Percentiles rank a stretch among this genome's conserved stretches.
These are phyloP conservation scores for Calendula officinalis DNA, from an alignment of 129 eudicot genomes.

Conservation along the genomic window DNA sequence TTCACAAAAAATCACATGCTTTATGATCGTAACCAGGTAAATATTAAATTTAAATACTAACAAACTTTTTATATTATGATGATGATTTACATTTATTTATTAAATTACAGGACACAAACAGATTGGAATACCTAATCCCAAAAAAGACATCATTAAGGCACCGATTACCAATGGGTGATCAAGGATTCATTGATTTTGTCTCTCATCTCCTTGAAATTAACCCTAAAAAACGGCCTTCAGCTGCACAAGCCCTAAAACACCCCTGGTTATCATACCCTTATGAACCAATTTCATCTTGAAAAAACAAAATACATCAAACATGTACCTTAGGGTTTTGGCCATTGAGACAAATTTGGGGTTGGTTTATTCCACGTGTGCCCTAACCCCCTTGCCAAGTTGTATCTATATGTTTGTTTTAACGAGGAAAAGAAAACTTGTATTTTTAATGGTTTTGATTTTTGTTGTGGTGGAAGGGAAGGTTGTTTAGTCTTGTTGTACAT, in stretches of 20 bases:
- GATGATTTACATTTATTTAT: background rate
- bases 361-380: background rate
- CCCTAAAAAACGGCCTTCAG: slow-evolving; percentile 84
- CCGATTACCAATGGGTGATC: slow-evolving; percentile 94
- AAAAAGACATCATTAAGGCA: slow-evolving; percentile 86
- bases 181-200: slow-evolving; percentile 89
- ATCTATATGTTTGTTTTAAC: slow-evolving; percentile 20
- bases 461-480: slow-evolving; percentile 33
- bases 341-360: background rate
- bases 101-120: slow-evolving; percentile 56
- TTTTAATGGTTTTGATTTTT: slow-evolving; percentile 15
- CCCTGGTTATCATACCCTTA: slow-evolving; percentile 95
- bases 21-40: slow-evolving; percentile 66
- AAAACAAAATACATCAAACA: too few relatives aligned
- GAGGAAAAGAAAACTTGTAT: slow-evolving; percentile 22
- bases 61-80: too few relatives aligned
- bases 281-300: slow-evolving; percentile 86
- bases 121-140: slow-evolving; percentile 82
- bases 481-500: slow-evolving; percentile 41
- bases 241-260: slow-evolving; percentile 80
- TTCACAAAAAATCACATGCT: slow-evolving; percentile 97
- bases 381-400: slow-evolving; percentile 23
- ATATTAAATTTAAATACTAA: too few relatives aligned
- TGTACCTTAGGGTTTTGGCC: too few relatives aligned
- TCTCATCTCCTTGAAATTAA: slow-evolving; percentile 76